Conservation (phyloP, 2,329 filamentous ascomycete genomes). For the Pestalotiopsis sp. region DNA sequence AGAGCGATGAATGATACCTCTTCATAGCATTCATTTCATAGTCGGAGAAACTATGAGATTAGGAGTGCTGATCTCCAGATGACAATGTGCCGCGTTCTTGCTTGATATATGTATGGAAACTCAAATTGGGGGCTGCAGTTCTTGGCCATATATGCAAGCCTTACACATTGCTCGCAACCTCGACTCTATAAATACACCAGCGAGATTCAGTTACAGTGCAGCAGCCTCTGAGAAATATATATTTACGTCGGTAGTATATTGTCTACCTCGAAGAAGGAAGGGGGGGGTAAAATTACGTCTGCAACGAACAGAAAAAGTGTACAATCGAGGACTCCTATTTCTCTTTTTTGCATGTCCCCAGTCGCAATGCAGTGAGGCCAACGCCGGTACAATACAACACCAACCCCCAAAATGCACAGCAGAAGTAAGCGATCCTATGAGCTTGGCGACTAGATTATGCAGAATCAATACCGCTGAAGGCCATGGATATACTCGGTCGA, state of each 20-base stretch:
- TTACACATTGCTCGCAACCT: too few relatives aligned
- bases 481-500: too few relatives aligned
- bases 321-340: conserved; percentile 4
- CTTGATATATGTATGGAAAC: neutral
- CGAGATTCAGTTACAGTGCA: too few relatives aligned
- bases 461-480: neutral
- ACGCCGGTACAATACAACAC: conserved; percentile 2
- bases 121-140: too few relatives aligned
- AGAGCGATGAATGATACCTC: neutral
- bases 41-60: neutral
- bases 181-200: too few relatives aligned
- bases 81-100: neutral
- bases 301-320: neutral
- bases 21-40: neutral
- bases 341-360: neutral
- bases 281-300: neutral
- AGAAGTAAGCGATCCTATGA: neutral
- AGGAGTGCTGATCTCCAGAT: neutral
- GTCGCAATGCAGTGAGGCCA: conserved; percentile 2
- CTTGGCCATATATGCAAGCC: neutral
- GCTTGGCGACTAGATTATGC: neutral
- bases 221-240: neutral
- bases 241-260: neutral
- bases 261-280: neutral
- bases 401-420: neutral